These are phyloP conservation scores for Wickerhamiella pararugosa DNA, from an alignment of 1,139 yeast genomes.

Conservation along the genomic window DNA sequence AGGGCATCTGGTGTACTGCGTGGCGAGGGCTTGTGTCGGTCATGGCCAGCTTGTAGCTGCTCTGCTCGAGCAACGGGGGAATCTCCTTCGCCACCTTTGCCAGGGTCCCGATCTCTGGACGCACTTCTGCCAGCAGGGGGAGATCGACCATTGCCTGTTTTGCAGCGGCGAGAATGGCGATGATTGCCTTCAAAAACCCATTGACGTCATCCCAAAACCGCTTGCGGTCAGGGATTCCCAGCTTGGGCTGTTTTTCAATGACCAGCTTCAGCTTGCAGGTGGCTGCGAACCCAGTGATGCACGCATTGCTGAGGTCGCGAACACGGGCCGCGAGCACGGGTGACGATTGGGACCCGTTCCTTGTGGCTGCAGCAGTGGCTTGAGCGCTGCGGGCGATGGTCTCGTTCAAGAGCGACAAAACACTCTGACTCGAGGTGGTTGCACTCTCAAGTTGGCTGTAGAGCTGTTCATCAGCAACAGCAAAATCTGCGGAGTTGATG, in stretches of 20 bases:
- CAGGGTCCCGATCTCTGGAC: constrained; percentile 64
- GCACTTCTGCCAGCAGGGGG: constrained; percentile 63
- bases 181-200: constrained; percentile 65
- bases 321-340: constrained; percentile 45
- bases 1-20: constrained; percentile 7
- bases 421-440: constrained; percentile 62
- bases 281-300: constrained; percentile 65
- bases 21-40: constrained; percentile 8
- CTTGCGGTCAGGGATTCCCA: constrained; percentile 39
- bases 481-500: constrained; percentile 14
- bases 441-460: constrained; percentile 64
- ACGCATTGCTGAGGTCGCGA: constrained; percentile 64
- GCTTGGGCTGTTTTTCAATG: constrained; percentile 37
- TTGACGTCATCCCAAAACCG: constrained; percentile 81
- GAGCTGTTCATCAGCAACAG: constrained; percentile 60
- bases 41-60: constrained; percentile 31
- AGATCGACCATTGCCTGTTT: constrained; percentile 70
- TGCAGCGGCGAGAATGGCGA: constrained; percentile 68
- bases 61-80: constrained; percentile 58
- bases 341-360: constrained; percentile 18
- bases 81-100: constrained; percentile 86
- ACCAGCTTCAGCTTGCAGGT: constrained; percentile 52
- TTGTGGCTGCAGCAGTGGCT: constrained; percentile 28
- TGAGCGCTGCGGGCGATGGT: constrained; percentile 63
- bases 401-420: constrained; percentile 60